These are phyloP conservation scores for Selenicereus undatus DNA, from an alignment of 148 eudicot genomes.

Conservation along the genomic window DNA sequence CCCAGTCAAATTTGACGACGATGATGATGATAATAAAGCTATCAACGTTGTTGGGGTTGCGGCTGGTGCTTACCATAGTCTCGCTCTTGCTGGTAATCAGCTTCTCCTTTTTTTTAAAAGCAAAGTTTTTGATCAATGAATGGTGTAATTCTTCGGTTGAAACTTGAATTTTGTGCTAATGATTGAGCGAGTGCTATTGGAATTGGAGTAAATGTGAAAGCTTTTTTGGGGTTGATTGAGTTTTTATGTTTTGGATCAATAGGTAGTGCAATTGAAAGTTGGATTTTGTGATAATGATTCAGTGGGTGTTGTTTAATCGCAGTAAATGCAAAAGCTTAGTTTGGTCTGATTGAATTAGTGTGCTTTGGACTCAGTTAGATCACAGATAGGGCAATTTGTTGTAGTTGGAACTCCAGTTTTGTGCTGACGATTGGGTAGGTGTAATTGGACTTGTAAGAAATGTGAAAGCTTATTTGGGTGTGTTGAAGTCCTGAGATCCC, in stretches of 20 bases:
- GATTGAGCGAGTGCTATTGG: background rate
- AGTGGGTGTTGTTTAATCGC: background rate
- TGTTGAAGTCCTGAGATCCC: background rate
- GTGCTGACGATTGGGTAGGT: background rate
- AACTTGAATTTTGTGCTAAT: background rate
- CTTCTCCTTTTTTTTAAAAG: background rate
- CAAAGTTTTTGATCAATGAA: background rate
- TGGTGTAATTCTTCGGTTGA: background rate
- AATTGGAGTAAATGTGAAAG: background rate
- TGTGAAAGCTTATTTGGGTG: background rate
- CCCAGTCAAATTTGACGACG: slow-evolving; percentile 29
- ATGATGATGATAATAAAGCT: slow-evolving; percentile 1
- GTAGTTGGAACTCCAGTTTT: no score
- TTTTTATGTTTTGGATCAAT: background rate
- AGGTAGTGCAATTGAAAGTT: background rate
- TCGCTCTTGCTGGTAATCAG: slow-evolving; percentile 69
- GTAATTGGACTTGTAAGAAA: background rate
- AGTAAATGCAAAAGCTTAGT: background rate
- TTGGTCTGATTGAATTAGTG: background rate
- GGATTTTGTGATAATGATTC: background rate
- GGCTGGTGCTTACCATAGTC: slow-evolving; percentile 86
- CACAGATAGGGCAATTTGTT: background rate
- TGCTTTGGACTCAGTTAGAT: background rate
- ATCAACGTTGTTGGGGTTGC: slow-evolving; percentile 49
- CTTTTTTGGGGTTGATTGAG: background rate